phyloP scores from a whole-genome alignment of 129 eudicot genomes.

The Tanacetum coccineum region DNA sequence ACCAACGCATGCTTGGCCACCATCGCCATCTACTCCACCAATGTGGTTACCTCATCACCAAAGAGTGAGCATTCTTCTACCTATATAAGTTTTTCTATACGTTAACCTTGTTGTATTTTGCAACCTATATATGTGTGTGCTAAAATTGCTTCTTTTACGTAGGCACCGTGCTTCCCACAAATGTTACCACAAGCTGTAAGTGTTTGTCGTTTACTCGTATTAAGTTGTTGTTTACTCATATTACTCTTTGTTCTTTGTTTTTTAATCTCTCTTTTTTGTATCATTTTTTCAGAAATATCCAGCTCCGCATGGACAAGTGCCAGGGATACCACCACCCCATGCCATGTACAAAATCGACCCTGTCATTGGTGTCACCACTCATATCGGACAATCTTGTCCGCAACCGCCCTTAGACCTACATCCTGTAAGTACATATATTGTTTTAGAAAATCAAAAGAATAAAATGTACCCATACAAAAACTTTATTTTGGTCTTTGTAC shows the following conservation, averaged over 20 bases:
- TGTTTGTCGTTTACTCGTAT: too few relatives aligned
- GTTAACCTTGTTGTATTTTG: not conserved
- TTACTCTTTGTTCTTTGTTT: not conserved
- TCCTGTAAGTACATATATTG: conserved; percentile 47
- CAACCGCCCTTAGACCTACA: conserved; percentile 62
- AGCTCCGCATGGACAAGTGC: conserved; percentile 45
- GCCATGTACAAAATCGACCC: conserved; percentile 64
- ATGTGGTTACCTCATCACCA: conserved; percentile 76
- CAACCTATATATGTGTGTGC: not conserved
- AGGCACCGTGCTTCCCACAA: conserved; percentile 58
- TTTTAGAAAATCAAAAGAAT: too few relatives aligned
- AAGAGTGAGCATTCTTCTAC: conserved; percentile 48
- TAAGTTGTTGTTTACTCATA: too few relatives aligned
- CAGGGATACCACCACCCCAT: conserved; percentile 83
- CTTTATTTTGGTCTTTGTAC: too few relatives aligned
- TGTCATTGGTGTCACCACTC: conserved; percentile 26
- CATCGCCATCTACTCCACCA: conserved; percentile 40
- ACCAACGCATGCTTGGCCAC: conserved; percentile 45
- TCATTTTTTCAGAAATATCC: conserved; percentile 74
- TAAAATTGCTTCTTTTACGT: conserved; percentile 16
- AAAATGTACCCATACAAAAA: too few relatives aligned
- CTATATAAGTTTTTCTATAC: conserved; percentile 25
- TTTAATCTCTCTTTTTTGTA: not conserved
- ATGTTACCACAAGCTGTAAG: conserved; percentile 56
- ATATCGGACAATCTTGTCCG: conserved; percentile 34